Evolutionary conservation across 306 rosid genomes (phyloP).

Genomic region (Sindora glabra): DNA sequence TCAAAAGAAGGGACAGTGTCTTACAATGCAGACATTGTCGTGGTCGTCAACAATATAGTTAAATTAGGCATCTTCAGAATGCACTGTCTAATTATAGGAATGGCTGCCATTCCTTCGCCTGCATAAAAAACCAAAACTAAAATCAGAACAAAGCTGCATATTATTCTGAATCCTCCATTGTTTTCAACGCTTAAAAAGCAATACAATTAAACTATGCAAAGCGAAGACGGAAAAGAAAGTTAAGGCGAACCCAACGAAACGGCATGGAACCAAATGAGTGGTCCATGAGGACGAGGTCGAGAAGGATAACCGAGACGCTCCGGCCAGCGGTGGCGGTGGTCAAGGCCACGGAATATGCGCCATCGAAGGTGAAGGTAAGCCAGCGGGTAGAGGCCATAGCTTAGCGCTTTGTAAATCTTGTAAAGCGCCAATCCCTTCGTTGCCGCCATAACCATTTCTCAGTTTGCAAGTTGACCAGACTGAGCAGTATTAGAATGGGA

Average conservation of each 20-base stretch:
- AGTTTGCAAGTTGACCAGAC: too few relatives aligned
- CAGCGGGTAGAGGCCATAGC: conserved; percentile 50
- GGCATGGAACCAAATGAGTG: conserved; percentile 92
- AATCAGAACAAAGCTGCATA: neutral
- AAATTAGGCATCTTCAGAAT: conserved; percentile 55
- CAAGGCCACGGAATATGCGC: conserved; percentile 59
- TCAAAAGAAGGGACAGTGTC: neutral
- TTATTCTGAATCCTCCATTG: too few relatives aligned
- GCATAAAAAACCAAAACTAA: neutral
- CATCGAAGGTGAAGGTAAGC: conserved; percentile 58
- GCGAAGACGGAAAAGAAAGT: too few relatives aligned
- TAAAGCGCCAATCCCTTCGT: conserved; percentile 43
- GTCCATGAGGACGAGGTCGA: conserved; percentile 59
- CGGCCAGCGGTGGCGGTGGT: conserved; percentile 72
- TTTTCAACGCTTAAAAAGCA: too few relatives aligned
- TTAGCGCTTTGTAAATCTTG: conserved; percentile 66
- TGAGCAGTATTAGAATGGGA: too few relatives aligned
- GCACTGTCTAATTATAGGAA: conserved; percentile 76
- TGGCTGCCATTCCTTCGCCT: conserved; percentile 89
- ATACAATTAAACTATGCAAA: too few relatives aligned
- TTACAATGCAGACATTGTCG: conserved; percentile 87
- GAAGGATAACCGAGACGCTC: conserved; percentile 76
- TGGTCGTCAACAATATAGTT: conserved; percentile 60
- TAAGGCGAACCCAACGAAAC: conserved; percentile 55
- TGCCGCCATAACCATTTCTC: conserved; percentile 36